Conservation (phyloP, 208 protist genomes). For the Trypanosoma rangeli region DNA sequence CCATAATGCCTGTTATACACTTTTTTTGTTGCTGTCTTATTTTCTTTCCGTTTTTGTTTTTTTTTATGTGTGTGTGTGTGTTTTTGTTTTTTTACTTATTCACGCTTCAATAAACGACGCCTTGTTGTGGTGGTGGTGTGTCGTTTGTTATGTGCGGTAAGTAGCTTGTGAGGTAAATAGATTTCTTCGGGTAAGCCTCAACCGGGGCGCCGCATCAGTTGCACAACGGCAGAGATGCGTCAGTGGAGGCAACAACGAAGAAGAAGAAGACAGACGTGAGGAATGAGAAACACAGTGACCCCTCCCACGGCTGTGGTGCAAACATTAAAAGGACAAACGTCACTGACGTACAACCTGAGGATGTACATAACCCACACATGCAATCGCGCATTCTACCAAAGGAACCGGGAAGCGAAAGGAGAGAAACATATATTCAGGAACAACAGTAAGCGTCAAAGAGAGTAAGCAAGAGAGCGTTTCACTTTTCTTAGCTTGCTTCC, state of each 20-base stretch:
- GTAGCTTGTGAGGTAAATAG: background rate
- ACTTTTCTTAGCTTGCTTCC: background rate
- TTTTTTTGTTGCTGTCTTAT: background rate
- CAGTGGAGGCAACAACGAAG: background rate
- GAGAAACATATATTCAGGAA: background rate
- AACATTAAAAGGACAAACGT: background rate
- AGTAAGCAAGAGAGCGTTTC: background rate
- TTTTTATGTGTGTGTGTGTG: background rate
- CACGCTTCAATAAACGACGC: too few relatives aligned
- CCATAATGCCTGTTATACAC: slow-evolving; percentile 19
- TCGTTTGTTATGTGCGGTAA: background rate
- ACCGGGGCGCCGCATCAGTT: background rate
- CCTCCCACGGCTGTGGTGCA: background rate
- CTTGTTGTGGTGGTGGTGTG: too few relatives aligned
- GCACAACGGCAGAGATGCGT: background rate
- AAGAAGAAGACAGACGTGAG: background rate
- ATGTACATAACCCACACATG: background rate
- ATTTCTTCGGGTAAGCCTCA: background rate
- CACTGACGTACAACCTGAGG: background rate
- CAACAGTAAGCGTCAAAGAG: background rate
- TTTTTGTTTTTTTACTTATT: background rate
- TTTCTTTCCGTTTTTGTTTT: background rate
- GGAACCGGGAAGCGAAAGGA: background rate
- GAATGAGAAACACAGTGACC: background rate
- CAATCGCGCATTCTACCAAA: background rate